Evolutionary conservation across 1,284 basidiomycete species (phyloP), one percentile per base, ranked within the genome.

Genomic region (Puccinia polysora): DNA sequence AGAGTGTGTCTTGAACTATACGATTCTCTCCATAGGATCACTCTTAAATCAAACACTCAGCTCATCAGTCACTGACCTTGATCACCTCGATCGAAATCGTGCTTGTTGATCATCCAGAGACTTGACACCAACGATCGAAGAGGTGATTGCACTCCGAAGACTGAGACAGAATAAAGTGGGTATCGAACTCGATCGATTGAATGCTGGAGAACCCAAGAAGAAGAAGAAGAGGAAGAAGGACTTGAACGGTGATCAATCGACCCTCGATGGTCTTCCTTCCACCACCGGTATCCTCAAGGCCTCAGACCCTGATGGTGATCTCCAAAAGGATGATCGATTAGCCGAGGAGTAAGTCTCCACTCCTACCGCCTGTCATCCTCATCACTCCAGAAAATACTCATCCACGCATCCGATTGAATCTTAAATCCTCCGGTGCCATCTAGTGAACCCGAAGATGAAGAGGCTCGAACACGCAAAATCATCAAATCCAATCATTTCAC

Each of bases 401-500:
- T 56, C 28, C 25, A 20, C 47, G 23, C 23, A 10, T 45, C 23
- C 45, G 25, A 2, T 1, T 14, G 30, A 8, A 34, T 45, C 23
- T 59, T 30, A 14, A 23, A 20, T 62, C 14, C 18, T 53, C 45
- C 23, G 47, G 25, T 45, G 20, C 38, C 25, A 28, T 8, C n/a
- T 59, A 58, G 63, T 65, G 60, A 71, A 45, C 65, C 58, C 32
- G 59, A 65, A 36, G 52, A 73, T 38, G 59, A 62, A 34, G 59
- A 59, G 23, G 64, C 58, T 36, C 52, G 67, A 34, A 65, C 69
- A 30, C 83, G 90, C 67, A 84, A 88, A 71, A 86, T 87, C 4
- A 86, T 97, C 3, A 84, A 91, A 59, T 84, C 86, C 28, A 94
- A 90, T 81, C 96, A 97, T 81, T 97, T 98, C 79, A 97, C 95